Conservation (phyloP, 768 basidiomycete genomes). For the Rhizopogon salebrosus region DNA sequence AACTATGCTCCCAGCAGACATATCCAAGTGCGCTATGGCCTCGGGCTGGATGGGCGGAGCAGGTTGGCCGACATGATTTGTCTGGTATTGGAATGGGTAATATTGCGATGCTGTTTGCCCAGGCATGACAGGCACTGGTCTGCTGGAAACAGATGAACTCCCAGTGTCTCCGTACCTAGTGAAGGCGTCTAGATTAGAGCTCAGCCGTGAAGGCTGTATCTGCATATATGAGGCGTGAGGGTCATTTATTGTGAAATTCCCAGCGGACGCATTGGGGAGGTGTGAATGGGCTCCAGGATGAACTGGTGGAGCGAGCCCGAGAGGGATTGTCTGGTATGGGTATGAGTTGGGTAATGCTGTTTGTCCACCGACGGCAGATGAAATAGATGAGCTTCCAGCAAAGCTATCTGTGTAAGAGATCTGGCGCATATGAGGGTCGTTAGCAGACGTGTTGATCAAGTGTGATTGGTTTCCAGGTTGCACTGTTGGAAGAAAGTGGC, state of each 20-base stretch:
- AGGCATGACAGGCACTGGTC: slow-evolving; percentile 6
- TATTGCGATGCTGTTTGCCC: slow-evolving; percentile 14
- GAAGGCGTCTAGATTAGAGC: slow-evolving; percentile 15
- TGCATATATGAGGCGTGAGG: background rate
- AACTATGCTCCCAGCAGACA: background rate
- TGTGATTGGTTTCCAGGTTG: background rate
- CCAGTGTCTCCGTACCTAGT: slow-evolving; percentile 13
- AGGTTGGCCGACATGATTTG: slow-evolving; percentile 11
- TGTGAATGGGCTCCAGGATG: background rate
- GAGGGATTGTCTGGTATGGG: slow-evolving; percentile 20
- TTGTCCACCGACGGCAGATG: too few relatives aligned
- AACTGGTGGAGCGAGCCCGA: slow-evolving; percentile 8
- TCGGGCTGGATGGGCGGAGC: slow-evolving; percentile 5
- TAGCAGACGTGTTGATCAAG: background rate
- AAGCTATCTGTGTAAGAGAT: slow-evolving; percentile 17
- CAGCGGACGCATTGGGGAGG: slow-evolving; percentile 1
- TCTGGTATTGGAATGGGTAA: slow-evolving; percentile 27
- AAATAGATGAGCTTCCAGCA: slow-evolving; percentile 22
- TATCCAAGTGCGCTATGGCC: background rate
- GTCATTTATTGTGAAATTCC: background rate
- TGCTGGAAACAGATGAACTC: slow-evolving; percentile 26
- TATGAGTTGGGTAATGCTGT: slow-evolving; percentile 31
- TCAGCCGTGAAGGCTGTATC: slow-evolving; percentile 9
- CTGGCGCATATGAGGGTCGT: slow-evolving; percentile 10
- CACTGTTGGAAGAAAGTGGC: slow-evolving; percentile 10